Evolutionary conservation across 2,329 filamentous ascomycete species (phyloP), one percentile per base, ranked within the genome.

Genomic region (Fusarium pseudoanthophilum): DNA sequence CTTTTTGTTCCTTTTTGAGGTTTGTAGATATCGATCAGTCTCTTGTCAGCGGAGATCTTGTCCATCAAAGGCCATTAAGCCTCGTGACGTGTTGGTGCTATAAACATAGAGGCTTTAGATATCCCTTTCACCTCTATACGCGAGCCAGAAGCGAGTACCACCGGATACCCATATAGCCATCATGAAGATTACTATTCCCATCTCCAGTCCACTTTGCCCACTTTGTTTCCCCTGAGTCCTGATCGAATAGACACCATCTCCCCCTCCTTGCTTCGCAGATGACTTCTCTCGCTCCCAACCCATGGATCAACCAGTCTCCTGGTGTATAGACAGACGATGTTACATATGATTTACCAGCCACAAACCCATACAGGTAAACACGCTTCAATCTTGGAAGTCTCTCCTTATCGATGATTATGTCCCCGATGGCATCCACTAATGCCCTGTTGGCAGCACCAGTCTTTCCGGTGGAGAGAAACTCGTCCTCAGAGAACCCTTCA

Each of bases 221-320:
- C 0, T 43, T 15, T 14, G 52, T 24, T 10, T 24, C 26, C 9
- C 66, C 67, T 0, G 46, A 40, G 2, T 53, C 67, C 28, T 69
- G 66, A 15, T 69, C 67, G 26, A 69, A 69, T 4, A 70, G 52
- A 36, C 67, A 69, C 67, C 67, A 69, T 26, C 45, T 70, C 0
- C 67, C 67, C 10, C 67, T 34, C 7, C 59, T 45, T 2, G 59
- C 67, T 15, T 70, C 67, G 9, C 66, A 69, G 4, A 18, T 2
- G 2, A 60, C n/a, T 13, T 24, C 30, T 20, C 42, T 37, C 8
- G 2, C 28, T 30, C n/a, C n/a, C 13, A 69, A 52, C 2, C 32
- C 45, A 39, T 45, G 18, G 5, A 69, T 21, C 7, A 69, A 42
- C 32, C 36, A 36, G 9, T 64, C 66, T 14, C 39, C 66, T 3